Percentiles rank a stretch among this genome's conserved stretches.
These are phyloP conservation scores for Daldinia decipiens DNA, from an alignment of 495 filamentous ascomycete species.

Conservation along the genomic window DNA sequence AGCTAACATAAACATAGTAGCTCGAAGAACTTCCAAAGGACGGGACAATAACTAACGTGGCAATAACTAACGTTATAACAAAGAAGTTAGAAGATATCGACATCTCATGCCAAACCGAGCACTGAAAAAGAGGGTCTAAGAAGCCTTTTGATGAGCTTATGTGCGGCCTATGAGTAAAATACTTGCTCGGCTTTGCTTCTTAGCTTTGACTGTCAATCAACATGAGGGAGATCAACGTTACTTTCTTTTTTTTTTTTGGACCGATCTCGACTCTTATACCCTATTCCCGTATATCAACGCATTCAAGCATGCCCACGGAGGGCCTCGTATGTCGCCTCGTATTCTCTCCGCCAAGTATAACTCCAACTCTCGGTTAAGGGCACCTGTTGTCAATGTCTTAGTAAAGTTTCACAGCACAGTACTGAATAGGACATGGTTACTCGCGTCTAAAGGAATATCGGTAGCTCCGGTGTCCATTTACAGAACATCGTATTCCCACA, in stretches of 20 bases:
- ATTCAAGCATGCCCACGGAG: background rate
- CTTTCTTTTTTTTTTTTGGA: background rate
- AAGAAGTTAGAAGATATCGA: background rate
- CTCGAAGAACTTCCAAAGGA: background rate
- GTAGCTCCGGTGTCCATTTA: background rate
- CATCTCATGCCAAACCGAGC: background rate
- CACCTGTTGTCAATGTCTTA: slow-evolving; percentile 14
- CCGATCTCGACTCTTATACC: slow-evolving; percentile 10
- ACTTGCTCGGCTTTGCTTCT: background rate
- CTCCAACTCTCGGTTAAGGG: background rate
- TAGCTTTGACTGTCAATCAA: background rate
- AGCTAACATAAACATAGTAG: background rate
- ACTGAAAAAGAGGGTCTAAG: background rate
- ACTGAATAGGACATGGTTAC: background rate
- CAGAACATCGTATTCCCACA: slow-evolving; percentile 10
- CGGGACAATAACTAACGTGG: background rate
- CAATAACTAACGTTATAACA: background rate
- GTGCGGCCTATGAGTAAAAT: background rate
- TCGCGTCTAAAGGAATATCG: background rate
- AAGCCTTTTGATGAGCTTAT: background rate
- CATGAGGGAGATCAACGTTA: background rate
- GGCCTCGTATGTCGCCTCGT: slow-evolving; percentile 13
- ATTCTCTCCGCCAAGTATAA: slow-evolving; percentile 1
- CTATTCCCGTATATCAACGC: background rate
- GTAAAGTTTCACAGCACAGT: slow-evolving; percentile 11